These are phyloP conservation scores for Dendrocalamus sinicus DNA, from an alignment of 176 grass and related monocot species.

Conservation along the genomic window DNA sequence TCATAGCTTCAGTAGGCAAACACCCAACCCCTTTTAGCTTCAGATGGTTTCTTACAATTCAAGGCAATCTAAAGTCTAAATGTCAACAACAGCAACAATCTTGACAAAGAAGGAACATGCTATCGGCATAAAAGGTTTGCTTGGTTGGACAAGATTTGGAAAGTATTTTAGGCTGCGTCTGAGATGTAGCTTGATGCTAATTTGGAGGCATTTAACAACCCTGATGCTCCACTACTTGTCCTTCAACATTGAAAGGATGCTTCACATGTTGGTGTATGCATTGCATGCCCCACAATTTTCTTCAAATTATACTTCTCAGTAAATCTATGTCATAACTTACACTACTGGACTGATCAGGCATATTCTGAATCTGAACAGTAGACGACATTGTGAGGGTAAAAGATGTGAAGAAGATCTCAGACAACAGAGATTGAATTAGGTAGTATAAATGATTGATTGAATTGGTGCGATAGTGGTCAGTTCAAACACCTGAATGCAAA, in stretches of 20 bases:
- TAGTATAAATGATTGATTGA: neutral
- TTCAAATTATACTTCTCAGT: too few relatives aligned
- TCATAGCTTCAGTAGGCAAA: slow-evolving; percentile 31
- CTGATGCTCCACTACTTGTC: slow-evolving; percentile 29
- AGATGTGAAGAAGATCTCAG: neutral
- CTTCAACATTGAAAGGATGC: slow-evolving; percentile 20
- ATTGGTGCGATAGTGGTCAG: neutral
- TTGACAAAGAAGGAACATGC: slow-evolving; percentile 40
- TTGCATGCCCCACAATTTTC: too few relatives aligned
- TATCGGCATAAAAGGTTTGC: slow-evolving; percentile 33
- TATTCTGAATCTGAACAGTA: too few relatives aligned
- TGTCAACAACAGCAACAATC: slow-evolving; percentile 45
- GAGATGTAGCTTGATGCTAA: slow-evolving; percentile 14
- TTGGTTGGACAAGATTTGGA: slow-evolving; percentile 15
- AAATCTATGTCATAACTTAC: too few relatives aligned
- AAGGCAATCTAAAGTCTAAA: slow-evolving; percentile 65
- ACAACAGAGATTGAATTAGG: neutral
- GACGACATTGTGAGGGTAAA: neutral
- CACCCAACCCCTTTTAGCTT: slow-evolving; percentile 26
- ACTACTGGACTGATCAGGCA: too few relatives aligned
- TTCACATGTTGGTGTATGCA: too few relatives aligned
- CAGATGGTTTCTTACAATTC: slow-evolving; percentile 56
- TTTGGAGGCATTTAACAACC: slow-evolving; percentile 32
- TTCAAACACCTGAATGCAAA: neutral
- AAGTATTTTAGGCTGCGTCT: slow-evolving; percentile 10